Evolutionary conservation across 2,329 filamentous ascomycete genomes (phyloP).

Genomic region (Trichoderma citrinoviride): DNA sequence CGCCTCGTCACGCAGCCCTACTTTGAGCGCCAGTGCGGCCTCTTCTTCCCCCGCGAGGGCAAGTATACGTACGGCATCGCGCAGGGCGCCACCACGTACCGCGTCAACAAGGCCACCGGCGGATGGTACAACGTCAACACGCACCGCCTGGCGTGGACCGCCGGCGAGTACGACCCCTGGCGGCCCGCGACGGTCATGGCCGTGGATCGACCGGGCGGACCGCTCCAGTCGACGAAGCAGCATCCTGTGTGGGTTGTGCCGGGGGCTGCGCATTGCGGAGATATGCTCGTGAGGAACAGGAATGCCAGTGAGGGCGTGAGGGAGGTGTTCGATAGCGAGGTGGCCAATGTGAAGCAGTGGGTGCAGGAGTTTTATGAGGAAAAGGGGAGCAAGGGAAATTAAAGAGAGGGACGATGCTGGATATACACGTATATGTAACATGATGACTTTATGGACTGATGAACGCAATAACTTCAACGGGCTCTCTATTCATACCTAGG

Average conservation of each 20-base stretch:
- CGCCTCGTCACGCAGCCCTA: conserved; percentile 51
- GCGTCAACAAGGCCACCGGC: conserved; percentile 51
- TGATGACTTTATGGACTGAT: too few species aligned
- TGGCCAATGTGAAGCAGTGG: conserved; percentile 53
- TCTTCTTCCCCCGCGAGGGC: conserved; percentile 52
- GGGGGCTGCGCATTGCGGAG: conserved; percentile 55
- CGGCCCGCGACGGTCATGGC: conserved; percentile 52
- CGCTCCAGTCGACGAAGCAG: conserved; percentile 44
- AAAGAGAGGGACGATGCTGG: not conserved
- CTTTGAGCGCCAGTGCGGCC: conserved; percentile 53
- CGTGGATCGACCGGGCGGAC: conserved; percentile 53
- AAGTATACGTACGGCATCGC: conserved; percentile 49
- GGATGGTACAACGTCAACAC: conserved; percentile 55
- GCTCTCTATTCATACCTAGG: too few species aligned
- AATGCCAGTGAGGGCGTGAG: conserved; percentile 37
- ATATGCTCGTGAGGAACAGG: conserved; percentile 48
- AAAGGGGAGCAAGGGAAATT: conserved; percentile 6
- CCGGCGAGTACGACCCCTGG: conserved; percentile 62
- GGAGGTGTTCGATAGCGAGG: conserved; percentile 38
- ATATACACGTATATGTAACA: too few species aligned
- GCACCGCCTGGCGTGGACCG: conserved; percentile 55
- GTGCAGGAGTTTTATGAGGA: conserved; percentile 47
- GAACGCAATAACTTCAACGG: too few species aligned
- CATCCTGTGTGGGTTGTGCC: conserved; percentile 54
- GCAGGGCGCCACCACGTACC: conserved; percentile 44